phyloP scores from a whole-genome alignment of 2,329 filamentous ascomycete species.

The Fusarium domesticum region DNA sequence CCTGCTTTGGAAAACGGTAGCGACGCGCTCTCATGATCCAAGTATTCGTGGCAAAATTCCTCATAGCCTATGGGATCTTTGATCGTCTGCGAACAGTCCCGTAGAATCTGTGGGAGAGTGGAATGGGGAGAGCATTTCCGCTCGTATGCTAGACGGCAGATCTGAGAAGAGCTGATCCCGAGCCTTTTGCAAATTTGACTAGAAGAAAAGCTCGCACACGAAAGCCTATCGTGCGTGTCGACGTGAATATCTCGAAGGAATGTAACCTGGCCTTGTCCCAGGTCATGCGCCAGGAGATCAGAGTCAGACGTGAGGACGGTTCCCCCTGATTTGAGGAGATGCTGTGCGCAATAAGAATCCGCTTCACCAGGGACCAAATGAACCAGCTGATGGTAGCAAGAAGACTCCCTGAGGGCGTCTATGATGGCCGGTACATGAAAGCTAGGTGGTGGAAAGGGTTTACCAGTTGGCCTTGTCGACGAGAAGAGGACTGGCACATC shows the following conservation, averaged over 20 bases:
- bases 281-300: slow-evolving; percentile 73
- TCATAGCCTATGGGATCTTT: slow-evolving; percentile 24
- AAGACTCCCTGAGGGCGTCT: slow-evolving; percentile 58
- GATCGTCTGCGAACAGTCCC: slow-evolving; percentile 25
- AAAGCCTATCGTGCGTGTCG: slow-evolving; percentile 22
- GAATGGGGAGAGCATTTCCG: slow-evolving; percentile 28
- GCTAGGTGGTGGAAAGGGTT: slow-evolving; percentile 49
- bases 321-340: slow-evolving; percentile 53
- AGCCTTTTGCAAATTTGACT: slow-evolving; percentile 42
- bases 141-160: slow-evolving; percentile 38
- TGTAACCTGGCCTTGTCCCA: slow-evolving; percentile 63
- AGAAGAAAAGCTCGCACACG: slow-evolving; percentile 32
- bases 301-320: slow-evolving; percentile 79
- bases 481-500: slow-evolving; percentile 25
- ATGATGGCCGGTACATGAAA: slow-evolving; percentile 78
- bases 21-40: slow-evolving; percentile 19
- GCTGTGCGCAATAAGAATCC: slow-evolving; percentile 72
- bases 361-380: slow-evolving; percentile 78
- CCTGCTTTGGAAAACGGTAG: slow-evolving; percentile 16
- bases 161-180: slow-evolving; percentile 34
- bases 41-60: slow-evolving; percentile 35
- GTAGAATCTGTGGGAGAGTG: slow-evolving; percentile 31
- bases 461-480: slow-evolving; percentile 25
- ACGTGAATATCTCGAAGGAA: slow-evolving; percentile 64
- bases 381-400: slow-evolving; percentile 41